Conservation (phyloP, 2,329 filamentous ascomycete species). For the Sporothrix sp. region DNA sequence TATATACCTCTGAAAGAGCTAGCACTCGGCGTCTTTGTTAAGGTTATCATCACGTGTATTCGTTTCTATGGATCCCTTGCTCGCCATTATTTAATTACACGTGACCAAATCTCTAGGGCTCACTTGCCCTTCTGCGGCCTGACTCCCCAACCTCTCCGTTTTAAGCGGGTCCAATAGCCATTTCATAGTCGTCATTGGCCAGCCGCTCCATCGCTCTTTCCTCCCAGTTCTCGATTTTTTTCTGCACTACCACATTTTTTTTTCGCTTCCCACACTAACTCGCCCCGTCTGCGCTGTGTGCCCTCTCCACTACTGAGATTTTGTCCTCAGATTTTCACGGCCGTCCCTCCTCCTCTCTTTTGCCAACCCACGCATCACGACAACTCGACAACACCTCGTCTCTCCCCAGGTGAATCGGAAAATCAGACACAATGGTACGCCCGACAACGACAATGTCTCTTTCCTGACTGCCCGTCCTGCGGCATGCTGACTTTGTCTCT, state of each 20-base stretch:
- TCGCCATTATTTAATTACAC: conserved; percentile 4
- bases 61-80: too few species aligned
- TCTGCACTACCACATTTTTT: conserved; percentile 15
- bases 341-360: neutral
- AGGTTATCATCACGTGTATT: too few species aligned
- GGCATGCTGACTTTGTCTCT: conserved; percentile 21
- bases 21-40: too few species aligned
- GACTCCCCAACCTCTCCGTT: neutral
- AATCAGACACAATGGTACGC: conserved; percentile 45
- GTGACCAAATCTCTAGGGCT: conserved; percentile 28
- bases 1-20: too few species aligned
- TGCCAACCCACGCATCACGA: conserved; percentile 3
- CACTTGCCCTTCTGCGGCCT: conserved; percentile 30
- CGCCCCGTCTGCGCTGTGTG: conserved; percentile 6
- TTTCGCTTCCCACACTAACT: conserved; percentile 4
- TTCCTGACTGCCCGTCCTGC: neutral
- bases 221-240: conserved; percentile 8
- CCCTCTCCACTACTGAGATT: conserved; percentile 1
- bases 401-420: conserved; percentile 35
- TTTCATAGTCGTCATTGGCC: neutral
- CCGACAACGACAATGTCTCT: neutral
- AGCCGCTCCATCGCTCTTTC: neutral
- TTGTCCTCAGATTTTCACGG: conserved; percentile 2
- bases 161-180: neutral
- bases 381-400: conserved; percentile 6